Evolutionary conservation across 805 yeast species (phyloP), one percentile per base, ranked within the genome.

Genomic region (Metschnikowia santaceciliae): DNA sequence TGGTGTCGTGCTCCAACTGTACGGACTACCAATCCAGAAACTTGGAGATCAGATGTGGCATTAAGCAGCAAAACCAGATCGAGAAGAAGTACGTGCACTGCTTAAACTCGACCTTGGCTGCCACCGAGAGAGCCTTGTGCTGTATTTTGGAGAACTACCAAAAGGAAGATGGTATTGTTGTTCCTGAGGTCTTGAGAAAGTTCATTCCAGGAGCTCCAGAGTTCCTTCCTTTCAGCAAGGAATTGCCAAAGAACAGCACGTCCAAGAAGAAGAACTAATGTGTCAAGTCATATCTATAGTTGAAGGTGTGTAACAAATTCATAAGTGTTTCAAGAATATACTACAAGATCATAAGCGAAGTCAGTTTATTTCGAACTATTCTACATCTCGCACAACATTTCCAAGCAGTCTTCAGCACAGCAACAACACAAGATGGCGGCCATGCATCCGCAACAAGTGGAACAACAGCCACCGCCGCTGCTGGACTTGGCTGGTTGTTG

Each of bases 121-220:
- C 99, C 51, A 94, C 99, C 54, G 95, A 94, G 81, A 89, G 99
- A 77, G 96, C 99, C 15, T 77, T 94, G 66, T 94, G 99, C 78
- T 94, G 99, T 80, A 79, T 94, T 59, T 79, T 94, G 69, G 99
- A 94, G 77, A 94, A 94, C 79, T 94, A 94, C 77, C 99, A 94
- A 79, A 94, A 92, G 53, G 97, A 88, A 67, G 97, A 90, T 55
- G 98, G 99, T 66, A 78, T 92, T 64, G 82, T 82, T 51, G 82
- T 94, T 56, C 99, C 99, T 55, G 96, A 91, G 75, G 98, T 91
- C 38, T 82, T 94, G 71, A 87, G 97, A 79, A 89, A 82, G 71
- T 94, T 86, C 79, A 89, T 94, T 65, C 99, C 99, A 51, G 99
- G 99, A 60, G 96, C 90, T 74, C 99, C 99, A 33, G 97, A 92